Base-by-base conservation (phyloP, 1,284 basidiomycete species). In the Naganishia cerealis region DNA sequence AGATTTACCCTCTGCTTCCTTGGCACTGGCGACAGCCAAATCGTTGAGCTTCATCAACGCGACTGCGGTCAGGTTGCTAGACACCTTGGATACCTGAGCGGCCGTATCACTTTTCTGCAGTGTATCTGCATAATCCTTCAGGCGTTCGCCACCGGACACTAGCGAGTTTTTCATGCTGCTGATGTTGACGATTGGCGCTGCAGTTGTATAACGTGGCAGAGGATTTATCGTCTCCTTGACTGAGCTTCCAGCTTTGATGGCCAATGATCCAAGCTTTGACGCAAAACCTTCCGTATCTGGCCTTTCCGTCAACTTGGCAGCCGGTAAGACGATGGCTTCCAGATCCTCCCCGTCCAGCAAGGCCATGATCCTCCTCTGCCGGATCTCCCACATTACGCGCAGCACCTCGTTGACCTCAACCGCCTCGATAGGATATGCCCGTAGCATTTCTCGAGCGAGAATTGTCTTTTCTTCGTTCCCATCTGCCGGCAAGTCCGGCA, bases 401-500 rank as follows among this genome's bases (percentile, higher is more conserved):
- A 78, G 52, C 2, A 79, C 54, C 10, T 71, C 71, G 6, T 66
- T 50, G 1, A 75, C 65, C 13, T 76, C 78, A 16, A 78, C 72
- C 15, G 67, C 36, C 12, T 71, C 56, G 1, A 78, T 67, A 4
- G 75, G 75, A 54, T 77, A 78, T 38, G 69, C 24, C 33, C 71
- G 67, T 33, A 79, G 67, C 33, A 78, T 61, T 50, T 72, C 67
- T 4, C 76, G 68, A 21, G 71, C 71, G n/a, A 71, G 71, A 3
- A 75, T 71, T 42, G 75, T 73, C 33, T 73, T 70, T 3, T 67
- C 70, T 33, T 76, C 73, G 16, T 72, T 69, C 21, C 72, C 72
- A 48, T 75, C 58, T 18, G 55, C 67, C 16, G 67, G 59, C 15
- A 61, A 46, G 29, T 62, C 40, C 18, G 66, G 61, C 8, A 39